Conservation (phyloP, 202 grass and related monocot genomes). For the Carex arenaria region DNA sequence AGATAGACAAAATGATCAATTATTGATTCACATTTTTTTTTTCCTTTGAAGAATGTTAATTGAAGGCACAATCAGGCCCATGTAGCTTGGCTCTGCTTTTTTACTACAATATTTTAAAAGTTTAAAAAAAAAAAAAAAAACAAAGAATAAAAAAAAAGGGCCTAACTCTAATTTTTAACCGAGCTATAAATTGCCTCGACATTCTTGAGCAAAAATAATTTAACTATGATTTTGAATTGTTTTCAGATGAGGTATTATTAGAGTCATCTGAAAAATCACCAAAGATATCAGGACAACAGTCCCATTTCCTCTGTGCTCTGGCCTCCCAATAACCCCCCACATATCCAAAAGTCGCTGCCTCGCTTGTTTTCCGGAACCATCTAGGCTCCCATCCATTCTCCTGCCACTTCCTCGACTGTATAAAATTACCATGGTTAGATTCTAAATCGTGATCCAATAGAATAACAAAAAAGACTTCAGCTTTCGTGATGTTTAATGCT, state of each 20-base stretch:
- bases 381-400: conserved; percentile 69
- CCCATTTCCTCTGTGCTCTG: conserved; percentile 44
- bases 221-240: neutral
- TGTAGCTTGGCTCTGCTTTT: conserved; percentile 14
- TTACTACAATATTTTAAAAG: conserved; percentile 9
- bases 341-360: conserved; percentile 37
- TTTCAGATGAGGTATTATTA: neutral
- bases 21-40: conserved; percentile 5
- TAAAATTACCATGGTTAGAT: neutral
- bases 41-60: conserved; percentile 17
- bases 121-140: neutral
- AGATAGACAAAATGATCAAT: neutral
- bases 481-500: conserved; percentile 1
- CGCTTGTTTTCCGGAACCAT: conserved; percentile 48
- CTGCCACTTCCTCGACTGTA: conserved; percentile 62
- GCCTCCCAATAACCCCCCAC: conserved; percentile 71
- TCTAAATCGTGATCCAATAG: neutral
- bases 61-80: neutral
- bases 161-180: conserved; percentile 10
- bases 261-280: conserved; percentile 31
- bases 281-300: conserved; percentile 49
- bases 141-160: neutral
- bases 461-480: neutral
- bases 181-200: neutral
- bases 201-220: conserved; percentile 9